Base-by-base conservation (phyloP, 768 basidiomycete genomes). In the Lepiota brunneoincarnata region DNA sequence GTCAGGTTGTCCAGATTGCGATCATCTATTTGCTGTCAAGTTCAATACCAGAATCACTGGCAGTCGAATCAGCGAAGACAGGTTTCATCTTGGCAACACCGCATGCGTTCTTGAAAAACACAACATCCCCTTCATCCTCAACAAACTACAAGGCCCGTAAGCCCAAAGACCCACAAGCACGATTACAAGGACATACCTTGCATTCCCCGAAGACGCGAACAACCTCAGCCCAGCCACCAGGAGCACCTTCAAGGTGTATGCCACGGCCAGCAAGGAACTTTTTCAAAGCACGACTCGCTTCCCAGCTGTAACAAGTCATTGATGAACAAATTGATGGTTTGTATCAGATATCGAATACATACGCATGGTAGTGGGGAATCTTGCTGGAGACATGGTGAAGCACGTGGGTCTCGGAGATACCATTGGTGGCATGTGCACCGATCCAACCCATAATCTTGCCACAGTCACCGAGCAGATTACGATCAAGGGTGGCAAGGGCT, bases 311-410 rank as follows among this genome's bases (percentile, higher is more conserved):
- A 37, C 2, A 35, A 41, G 3, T 36, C 37, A 5, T 20, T 37
- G 63, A 18, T 59, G 46, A 14, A 7, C 17, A 35, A 28, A 31
- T 31, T 31, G 31, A 31, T 9, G 31, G 31, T 10, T 31, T 14
- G 12, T 5, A 18, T 0, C 0, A 20, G 24, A 28, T 17, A n/a
- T 39, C 23, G 36, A 6, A 17, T 14, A 73, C 81, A 62, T 63
- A 86, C 74, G 91, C 90, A 58, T 92, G 75, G 69, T 93, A 98
- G 69, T 99, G 96, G 17, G 96, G 96, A 59, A 99, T 98, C 75
- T 95, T 96, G 81, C 88, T 91, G 57, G 80, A 84, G 56, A 96
- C 82, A 70, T 98, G 96, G 72, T 98, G 96, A 20, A 84, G 73
- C 54, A 97, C 87, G 68, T 96, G 93, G 26, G 93, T 96, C 76